Evolutionary conservation across 164 flowering plant species (phyloP), one percentile per base, ranked within the genome.

Genomic region (Piper betle): DNA sequence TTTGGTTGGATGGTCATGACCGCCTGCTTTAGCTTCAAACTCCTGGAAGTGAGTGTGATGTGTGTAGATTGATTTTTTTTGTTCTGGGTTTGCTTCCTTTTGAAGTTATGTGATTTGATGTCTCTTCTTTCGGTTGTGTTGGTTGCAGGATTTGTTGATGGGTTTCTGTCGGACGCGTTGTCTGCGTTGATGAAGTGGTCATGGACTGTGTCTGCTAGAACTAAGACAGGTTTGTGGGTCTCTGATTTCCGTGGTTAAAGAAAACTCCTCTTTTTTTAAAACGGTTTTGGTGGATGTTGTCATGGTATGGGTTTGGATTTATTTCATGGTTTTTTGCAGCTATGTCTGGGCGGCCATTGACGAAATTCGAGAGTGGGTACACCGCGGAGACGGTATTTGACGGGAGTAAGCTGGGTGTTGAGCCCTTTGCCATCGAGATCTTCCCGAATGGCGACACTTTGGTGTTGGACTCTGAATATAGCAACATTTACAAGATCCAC

Each of bases 391-490:
- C 97, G 0, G 96, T 93, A 59, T 93, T 93, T 64, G 97, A 93
- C 76, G 99, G 97, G 38, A 93, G 96, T 75, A 93, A 88, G 79
- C 92, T 87, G 62, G 99, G 99, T 16, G 78, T 93, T 59, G 99
- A 86, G 77, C 99, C 99, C 19, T 69, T 82, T 61, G 64, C 92
- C 8, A 79, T 93, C 60, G 88, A 87, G 75, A 78, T 86, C 25
- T 73, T 80, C 64, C 79, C 92, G 3, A 75, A 65, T 70, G 99
- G 99, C 46, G 97, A 90, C 75, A 84, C 90, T 76, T 79, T 93
- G 63, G 74, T 93, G 69, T 69, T 93, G 75, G 99, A 90, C 60
- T 90, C 96, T 62, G 84, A 79, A 62, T 90, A 86, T 58, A 93
- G 89, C 69, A 90, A 93, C 71, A 68, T 90, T 46, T 86, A 90